These are phyloP conservation scores for Naganishia albida DNA, from an alignment of 1,284 basidiomycete genomes.

Conservation along the genomic window DNA sequence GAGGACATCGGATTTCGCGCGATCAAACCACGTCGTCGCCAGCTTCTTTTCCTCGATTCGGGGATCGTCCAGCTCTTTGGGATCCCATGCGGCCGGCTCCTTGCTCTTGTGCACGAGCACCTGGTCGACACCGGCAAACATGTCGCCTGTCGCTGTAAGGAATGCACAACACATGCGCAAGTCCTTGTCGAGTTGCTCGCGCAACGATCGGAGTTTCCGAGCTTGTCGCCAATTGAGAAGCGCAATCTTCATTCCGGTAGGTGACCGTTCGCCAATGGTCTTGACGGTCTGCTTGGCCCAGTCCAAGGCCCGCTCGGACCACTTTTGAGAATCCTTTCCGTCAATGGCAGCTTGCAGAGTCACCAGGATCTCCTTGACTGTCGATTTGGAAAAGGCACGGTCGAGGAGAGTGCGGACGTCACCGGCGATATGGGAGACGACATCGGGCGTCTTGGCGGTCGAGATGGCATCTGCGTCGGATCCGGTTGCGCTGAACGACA, in stretches of 20 bases:
- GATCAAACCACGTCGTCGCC: constrained; percentile 57
- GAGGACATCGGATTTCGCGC: constrained; percentile 54
- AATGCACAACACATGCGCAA: constrained; percentile 74
- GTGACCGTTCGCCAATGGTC: constrained; percentile 70
- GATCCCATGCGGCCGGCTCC: constrained; percentile 50
- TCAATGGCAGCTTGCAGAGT: constrained; percentile 60
- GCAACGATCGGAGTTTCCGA: constrained; percentile 61
- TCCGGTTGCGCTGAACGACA: constrained; percentile 39
- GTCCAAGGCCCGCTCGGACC: constrained; percentile 58
- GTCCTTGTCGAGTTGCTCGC: constrained; percentile 76
- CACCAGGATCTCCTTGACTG: constrained; percentile 69
- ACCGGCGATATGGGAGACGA: constrained; percentile 63
- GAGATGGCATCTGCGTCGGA: constrained; percentile 64
- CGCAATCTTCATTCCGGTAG: constrained; percentile 85
- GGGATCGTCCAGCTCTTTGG: constrained; percentile 64
- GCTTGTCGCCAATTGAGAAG: constrained; percentile 74
- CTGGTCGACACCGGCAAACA: constrained; percentile 73
- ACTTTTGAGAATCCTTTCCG: constrained; percentile 46
- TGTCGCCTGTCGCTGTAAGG: constrained; percentile 77
- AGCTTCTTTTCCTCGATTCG: constrained; percentile 59
- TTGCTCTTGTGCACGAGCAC: constrained; percentile 68
- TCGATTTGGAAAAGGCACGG: constrained; percentile 68
- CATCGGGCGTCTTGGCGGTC: constrained; percentile 63
- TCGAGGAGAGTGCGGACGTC: constrained; percentile 73
- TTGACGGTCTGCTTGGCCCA: constrained; percentile 76